Base-by-base conservation (phyloP, 2,329 filamentous ascomycete genomes). In the Ophiocordyceps unilateralis region DNA sequence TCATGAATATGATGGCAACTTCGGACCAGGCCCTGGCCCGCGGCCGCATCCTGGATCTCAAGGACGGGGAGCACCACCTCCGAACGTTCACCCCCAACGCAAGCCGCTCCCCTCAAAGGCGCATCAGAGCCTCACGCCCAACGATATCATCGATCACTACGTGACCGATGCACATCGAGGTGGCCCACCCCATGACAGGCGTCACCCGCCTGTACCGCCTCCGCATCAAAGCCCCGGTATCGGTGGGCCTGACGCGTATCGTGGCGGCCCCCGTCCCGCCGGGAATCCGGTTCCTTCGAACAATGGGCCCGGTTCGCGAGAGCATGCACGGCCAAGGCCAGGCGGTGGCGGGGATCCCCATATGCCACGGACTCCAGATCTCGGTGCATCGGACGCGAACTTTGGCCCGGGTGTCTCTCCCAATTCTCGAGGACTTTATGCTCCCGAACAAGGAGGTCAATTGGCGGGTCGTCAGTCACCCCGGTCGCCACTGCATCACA, bases 251-350 rank as follows among this genome's bases (percentile, higher is more conserved):
- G 72, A 67, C 49, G 72, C 62, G 47, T 52, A 66, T 37, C 69
- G 74, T 46, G 80, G 83, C 45, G 79, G 83, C 47, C 68, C 71
- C 28, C 76, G 75, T n/a, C 15, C 21, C 14, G 22, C 5, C 24
- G 26, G 15, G 71, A 4, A 74, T 94, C 48, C 80, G 1, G 19
- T 36, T 5, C 11, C 32, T 36, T n/a, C 32, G 8, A 19, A 36
- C 8, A 3, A 26, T 40, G 71, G 5, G 74, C 94, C 48, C 80
- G n/a, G 17, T 19, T 19, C 32, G 4, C n/a, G n/a, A 10, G 32
- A 30, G 11, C n/a, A 36, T 20, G 8, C 32, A 11, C n/a, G 32
- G 32, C 32, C 32, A 5, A 36, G 32, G 7, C 17, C 32, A 8
- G 32, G 32, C 17, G 32, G 32, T 20, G 32, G 17, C 7, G 17